phyloP scores from a whole-genome alignment of 108 stramenopile genomes.

The Skeletonema grethae region DNA sequence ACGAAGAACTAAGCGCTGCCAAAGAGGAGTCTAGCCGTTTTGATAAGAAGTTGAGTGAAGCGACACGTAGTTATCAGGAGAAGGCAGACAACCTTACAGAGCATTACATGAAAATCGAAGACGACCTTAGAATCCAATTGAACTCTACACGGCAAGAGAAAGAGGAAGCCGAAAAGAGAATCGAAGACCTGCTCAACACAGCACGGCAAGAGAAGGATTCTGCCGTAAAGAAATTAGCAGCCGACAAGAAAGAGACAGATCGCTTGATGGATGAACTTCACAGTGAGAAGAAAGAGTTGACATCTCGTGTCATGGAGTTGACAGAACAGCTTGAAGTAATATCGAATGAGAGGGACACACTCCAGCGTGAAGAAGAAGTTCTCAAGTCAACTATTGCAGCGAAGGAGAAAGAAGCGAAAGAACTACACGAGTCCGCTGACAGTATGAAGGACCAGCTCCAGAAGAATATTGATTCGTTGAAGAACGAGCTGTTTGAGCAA shows the following conservation, averaged over 20 bases:
- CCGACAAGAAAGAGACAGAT: slow-evolving; percentile 22
- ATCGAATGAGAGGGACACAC: neutral
- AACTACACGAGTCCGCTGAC: neutral
- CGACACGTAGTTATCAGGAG: slow-evolving; percentile 13
- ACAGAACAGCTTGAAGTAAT: slow-evolving; percentile 1
- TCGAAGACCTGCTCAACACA: slow-evolving; percentile 41
- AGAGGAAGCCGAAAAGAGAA: slow-evolving; percentile 28
- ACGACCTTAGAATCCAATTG: slow-evolving; percentile 40
- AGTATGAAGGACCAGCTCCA: neutral
- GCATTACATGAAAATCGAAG: slow-evolving; percentile 52
- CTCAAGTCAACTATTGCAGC: too few species aligned
- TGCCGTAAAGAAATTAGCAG: slow-evolving; percentile 18
- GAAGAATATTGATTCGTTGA: neutral
- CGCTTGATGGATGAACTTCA: slow-evolving; percentile 26
- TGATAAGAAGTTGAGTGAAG: slow-evolving; percentile 14
- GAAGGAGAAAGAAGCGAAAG: neutral
- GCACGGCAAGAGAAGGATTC: slow-evolving; percentile 34
- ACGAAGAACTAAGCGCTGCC: slow-evolving; percentile 9
- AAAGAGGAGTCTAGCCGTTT: neutral
- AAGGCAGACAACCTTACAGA: slow-evolving; percentile 24
- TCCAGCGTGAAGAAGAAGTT: neutral
- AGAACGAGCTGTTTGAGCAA: neutral
- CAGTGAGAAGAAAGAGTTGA: slow-evolving; percentile 31
- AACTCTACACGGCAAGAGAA: slow-evolving; percentile 31
- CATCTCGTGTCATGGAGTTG: slow-evolving; percentile 13